Base-by-base conservation (phyloP, 495 filamentous ascomycete genomes). In the Trypethelium eluteriae region DNA sequence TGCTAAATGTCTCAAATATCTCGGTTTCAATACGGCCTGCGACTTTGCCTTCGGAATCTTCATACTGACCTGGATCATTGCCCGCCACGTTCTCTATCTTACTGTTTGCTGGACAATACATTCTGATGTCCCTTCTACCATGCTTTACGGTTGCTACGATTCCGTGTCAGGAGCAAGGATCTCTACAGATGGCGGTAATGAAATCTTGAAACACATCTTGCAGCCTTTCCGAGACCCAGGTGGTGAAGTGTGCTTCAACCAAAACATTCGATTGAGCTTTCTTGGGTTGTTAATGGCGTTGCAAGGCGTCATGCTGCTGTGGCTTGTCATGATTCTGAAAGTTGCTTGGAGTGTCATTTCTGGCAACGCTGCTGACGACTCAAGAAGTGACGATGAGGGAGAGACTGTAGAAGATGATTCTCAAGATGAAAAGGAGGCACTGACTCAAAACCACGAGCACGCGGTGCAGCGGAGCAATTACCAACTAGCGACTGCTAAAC, bases 1-100 rank as follows among this genome's bases (percentile, higher is more conserved):
- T n/a, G 94, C 94, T 56, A 98, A 98, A 76, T 88, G 94, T 67
- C 84, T 98, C 68, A 96, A 95, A 76, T 98, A 98, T 74, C 75
- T 94, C 16, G 85, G 88, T 64, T 90, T 80, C 77, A 82, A 86
- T 62, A 85, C 75, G 11, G 76, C 88, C 68, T 96, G 93, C 84
- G 93, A 97, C 72, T 76, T 85, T 65, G 84, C 86, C 50, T 98
- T 98, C 72, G 95, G 85, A 46, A 70, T 95, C 47, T 96, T 98
- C 79, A 87, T 98, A 78, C 69, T 90, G 32, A 84, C 84, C 63
- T 98, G 94, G 94, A 80, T 98, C 68, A 70, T 89, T 34, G 83
- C 89, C 3, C 89, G 94, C 49, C 94, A 98, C 74, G 78, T 94
- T 53, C 76, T 90, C 66, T 98, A 94, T 79, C 78, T 84, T 39